Evolutionary conservation across 1,139 yeast genomes (phyloP), one percentile per base, ranked within the genome.

Genomic region (Saccharomycopsis hybrid): DNA sequence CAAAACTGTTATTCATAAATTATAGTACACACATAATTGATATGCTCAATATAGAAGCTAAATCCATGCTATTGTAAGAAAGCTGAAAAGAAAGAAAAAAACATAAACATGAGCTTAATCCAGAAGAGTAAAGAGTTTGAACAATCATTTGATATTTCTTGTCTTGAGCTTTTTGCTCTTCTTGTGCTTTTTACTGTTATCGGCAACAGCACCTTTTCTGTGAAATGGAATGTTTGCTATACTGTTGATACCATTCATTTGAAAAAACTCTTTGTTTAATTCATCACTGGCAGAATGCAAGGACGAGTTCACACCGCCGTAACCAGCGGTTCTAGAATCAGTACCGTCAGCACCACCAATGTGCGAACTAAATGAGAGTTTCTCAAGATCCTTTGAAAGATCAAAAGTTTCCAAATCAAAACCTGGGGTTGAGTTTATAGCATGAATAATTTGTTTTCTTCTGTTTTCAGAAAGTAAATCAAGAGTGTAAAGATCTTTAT

Each of bases 231-330:
- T 71, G 41, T 73, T 72, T 53, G 83, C 62, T 53, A 76, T 78
- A 2, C 95, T 95, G 56, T 74, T 73, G 2, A 83, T 79, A 30
- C 68, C 70, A 53, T 75, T 76, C 80, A 82, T 76, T 53, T 76
- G 74, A 71, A 89, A 89, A 61, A 89, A 89, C 56, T 88, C 96
- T 44, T 78, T 74, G 64, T 89, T 97, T 57, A 89, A 72, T 57
- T 86, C 92, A 51, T 80, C 86, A 40, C 88, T 85, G 24, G 85
- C 85, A 65, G 82, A 81, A 57, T 77, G 80, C 57, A 87, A 74
- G 2, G 87, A 85, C 9, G 95, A 89, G 63, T 83, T 89, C 57
- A 78, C 81, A 66, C 94, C 94, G 66, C 92, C 94, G 57, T 82
- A 81, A 55, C 64, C 77, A 2, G 75, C 72, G 45, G 68, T 67